Base-by-base conservation (phyloP, 331 rosid genomes). In the Spiraea crenata region DNA sequence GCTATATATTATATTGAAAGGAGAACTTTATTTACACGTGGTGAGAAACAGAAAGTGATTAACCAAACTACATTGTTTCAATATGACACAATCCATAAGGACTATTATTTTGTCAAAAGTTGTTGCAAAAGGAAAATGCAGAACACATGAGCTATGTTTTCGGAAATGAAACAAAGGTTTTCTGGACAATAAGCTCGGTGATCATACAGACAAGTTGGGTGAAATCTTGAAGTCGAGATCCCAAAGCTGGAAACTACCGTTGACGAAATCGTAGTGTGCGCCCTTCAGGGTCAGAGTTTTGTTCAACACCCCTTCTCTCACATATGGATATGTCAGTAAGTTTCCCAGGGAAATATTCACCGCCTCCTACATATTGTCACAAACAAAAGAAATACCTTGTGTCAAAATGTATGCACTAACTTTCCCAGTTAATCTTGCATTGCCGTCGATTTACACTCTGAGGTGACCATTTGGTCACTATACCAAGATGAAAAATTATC, bases 261-360 rank as follows among this genome's bases (percentile, higher is more conserved):
- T 67, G 19, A 95, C 92, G 72, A 95, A 95, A 76, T 95, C 80
- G 41, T 95, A 95, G 73, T 91, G 89, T 61, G 93, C 98, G 39
- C 99, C 99, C 73, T 87, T 89, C 68, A 95, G 58, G 69, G 88
- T 80, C 5, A 91, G 73, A 5, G 76, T 64, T 51, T 88, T 87
- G 47, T 86, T 88, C 69, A 74, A 75, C 38, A 88, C 79, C 3
- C 71, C 81, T 0, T 91, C 96, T 78, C 88, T 78, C 67, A 95
- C 99, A 73, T 85, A 95, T 20, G 98, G 96, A 69, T 95, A 95
- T 13, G 89, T 89, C 86, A 95, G 14, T 34, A 95, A 74, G 80
- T 95, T 95, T 25, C 84, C 95, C 61, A 95, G 81, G 1, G 99
- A 95, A 12, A 95, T 92, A 76, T 95, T 95, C 82, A 95, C 99